phyloP scores from a whole-genome alignment of 805 yeast genomes.

The Pichia paraexigua region DNA sequence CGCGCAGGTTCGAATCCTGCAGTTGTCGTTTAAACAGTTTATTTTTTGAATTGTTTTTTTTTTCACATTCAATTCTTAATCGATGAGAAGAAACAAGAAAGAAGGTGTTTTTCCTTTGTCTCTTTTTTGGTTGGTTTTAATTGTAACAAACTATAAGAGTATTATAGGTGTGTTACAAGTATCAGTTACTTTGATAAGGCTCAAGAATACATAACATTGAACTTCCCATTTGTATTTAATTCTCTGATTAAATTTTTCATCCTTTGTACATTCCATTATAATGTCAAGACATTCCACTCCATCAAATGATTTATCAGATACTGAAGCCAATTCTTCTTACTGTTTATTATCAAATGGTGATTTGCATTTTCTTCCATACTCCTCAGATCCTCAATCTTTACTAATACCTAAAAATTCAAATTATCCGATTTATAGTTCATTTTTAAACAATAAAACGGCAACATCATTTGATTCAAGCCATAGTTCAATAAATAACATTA shows the following conservation, averaged over 20 bases:
- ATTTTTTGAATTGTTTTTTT: not conserved
- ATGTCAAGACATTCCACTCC: not conserved
- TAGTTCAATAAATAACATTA: not conserved
- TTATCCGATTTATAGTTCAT: constrained; percentile 16
- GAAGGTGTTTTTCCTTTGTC: not conserved
- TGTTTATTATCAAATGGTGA: constrained; percentile 15
- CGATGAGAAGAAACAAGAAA: too few relatives aligned
- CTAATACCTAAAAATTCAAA: not conserved
- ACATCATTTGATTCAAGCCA: constrained; percentile 14
- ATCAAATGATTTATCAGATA: not conserved
- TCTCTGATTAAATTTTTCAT: not conserved
- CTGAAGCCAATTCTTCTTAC: constrained; percentile 9
- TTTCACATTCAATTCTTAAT: not conserved
- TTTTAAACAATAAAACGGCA: constrained; percentile 21
- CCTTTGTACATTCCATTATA: not conserved
- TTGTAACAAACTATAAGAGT: not conserved
- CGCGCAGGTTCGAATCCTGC: constrained; percentile 60
- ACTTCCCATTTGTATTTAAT: not conserved
- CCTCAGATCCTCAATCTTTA: not conserved
- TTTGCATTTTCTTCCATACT: constrained; percentile 15
- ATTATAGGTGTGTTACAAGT: not conserved
- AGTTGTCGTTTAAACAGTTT: constrained; percentile 33
- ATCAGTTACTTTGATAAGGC: too few relatives aligned
- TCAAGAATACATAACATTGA: too few relatives aligned
- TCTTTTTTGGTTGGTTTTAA: too few relatives aligned